Evolutionary conservation across 108 stramenopile genomes (phyloP).

Genomic region (Cyclotella atomus): DNA sequence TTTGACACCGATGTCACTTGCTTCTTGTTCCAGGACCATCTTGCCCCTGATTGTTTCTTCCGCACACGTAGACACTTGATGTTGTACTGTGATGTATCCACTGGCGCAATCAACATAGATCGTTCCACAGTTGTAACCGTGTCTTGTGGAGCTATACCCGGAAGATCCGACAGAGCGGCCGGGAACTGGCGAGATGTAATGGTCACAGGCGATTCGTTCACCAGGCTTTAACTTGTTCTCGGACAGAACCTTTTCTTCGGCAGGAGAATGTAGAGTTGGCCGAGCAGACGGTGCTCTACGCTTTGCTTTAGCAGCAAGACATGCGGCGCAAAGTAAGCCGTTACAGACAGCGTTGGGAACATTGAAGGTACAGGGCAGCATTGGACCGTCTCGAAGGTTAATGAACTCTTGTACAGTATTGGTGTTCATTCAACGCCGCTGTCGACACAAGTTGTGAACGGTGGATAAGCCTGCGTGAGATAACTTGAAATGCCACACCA

Average conservation of each 20-base stretch:
- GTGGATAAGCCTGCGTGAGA: not conserved
- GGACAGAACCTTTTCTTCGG: not conserved
- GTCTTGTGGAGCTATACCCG: not conserved
- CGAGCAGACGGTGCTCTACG: not conserved
- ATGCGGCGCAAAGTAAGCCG: not conserved
- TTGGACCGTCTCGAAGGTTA: not conserved
- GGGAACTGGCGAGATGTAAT: constrained; percentile 29
- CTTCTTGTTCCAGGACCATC: constrained; percentile 1
- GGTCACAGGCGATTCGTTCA: constrained; percentile 39
- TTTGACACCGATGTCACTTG: constrained; percentile 8
- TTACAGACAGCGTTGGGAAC: not conserved
- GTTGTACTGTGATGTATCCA: not conserved
- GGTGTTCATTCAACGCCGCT: not conserved
- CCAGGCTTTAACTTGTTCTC: constrained; percentile 26
- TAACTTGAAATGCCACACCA: not conserved
- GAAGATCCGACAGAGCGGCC: constrained; percentile 26
- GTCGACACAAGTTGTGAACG: constrained; percentile 2
- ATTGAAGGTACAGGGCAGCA: not conserved
- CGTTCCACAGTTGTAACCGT: not conserved
- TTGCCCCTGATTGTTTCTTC: constrained; percentile 45
- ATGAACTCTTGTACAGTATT: not conserved
- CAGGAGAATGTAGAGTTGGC: not conserved
- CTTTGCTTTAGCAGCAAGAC: not conserved
- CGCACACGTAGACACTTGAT: constrained; percentile 7
- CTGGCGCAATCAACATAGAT: not conserved